These are phyloP conservation scores for Nicotiana benthamiana DNA, from an alignment of 257 asterid species.

Conservation along the genomic window DNA sequence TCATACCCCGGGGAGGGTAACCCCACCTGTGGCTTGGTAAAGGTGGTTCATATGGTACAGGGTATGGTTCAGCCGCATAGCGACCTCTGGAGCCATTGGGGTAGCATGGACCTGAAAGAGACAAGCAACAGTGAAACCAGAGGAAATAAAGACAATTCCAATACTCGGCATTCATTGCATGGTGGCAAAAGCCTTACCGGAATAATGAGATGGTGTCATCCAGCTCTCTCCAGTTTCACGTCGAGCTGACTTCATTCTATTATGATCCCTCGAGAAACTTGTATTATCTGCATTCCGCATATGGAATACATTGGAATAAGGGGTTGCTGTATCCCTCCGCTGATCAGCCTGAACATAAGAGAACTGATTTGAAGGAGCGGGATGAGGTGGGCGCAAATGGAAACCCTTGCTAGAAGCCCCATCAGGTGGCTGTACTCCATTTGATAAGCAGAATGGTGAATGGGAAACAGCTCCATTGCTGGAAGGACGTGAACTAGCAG, in stretches of 20 bases:
- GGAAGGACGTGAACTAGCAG: conserved; percentile 29
- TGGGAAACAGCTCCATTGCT: conserved; percentile 32
- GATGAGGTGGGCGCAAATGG: conserved; percentile 80
- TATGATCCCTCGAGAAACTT: conserved; percentile 47
- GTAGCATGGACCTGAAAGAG: conserved; percentile 57
- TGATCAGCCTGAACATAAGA: conserved; percentile 64
- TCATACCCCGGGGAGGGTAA: conserved; percentile 50
- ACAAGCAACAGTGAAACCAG: neutral
- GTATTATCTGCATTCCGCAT: conserved; percentile 45
- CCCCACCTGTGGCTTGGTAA: conserved; percentile 51
- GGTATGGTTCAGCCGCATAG: conserved; percentile 40
- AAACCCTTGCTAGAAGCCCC: conserved; percentile 48
- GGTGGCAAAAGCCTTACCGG: neutral
- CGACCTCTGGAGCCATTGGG: conserved; percentile 49
- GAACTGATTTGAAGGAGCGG: conserved; percentile 85
- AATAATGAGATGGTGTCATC: conserved; percentile 55
- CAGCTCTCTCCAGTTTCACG: conserved; percentile 56
- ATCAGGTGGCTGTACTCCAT: conserved; percentile 34
- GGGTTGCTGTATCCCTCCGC: conserved; percentile 38
- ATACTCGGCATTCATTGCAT: neutral
- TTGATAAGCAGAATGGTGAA: conserved; percentile 31
- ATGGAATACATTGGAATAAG: conserved; percentile 53
- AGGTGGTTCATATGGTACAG: conserved; percentile 52
- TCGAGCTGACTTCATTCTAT: conserved; percentile 39
- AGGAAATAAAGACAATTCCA: neutral